Evolutionary conservation across 2,329 filamentous ascomycete species (phyloP), one percentile per base, ranked within the genome.

Genomic region (Trichoderma koningii): DNA sequence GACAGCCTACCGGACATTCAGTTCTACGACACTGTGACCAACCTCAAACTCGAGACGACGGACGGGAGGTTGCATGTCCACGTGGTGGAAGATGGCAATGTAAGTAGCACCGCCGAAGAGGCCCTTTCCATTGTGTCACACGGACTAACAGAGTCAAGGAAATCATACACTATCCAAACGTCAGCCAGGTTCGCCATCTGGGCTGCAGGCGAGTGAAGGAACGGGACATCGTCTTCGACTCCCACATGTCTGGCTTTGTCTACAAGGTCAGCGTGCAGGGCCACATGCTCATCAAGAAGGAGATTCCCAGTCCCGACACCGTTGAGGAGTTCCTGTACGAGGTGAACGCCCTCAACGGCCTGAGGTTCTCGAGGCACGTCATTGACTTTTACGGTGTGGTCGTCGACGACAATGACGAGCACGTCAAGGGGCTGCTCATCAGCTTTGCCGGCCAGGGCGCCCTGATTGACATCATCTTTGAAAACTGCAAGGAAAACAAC

Each of bases 251-350:
- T 23, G 95, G 95, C 1, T 99, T 98, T 74, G 95, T 98, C 19
- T 99, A 98, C 82, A 96, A 96, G 75, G 92, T 99, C 64, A 84
- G 81, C 15, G 85, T 93, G 42, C 81, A 85, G 65, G 87, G 85
- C 10, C 80, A 83, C 65, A 80, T 87, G 1, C 89, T 93, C 71
- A 97, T 99, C 78, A 98, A 98, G 77, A 99, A 99, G 76, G 95
- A 99, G 74, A 98, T 99, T 17, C 95, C 95, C 0, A 93, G 94
- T 1, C 94, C 93, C 2, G 94, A 98, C 72, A 95, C 92, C 0
- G 89, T 98, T 21, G 94, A 98, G 68, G 95, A 98, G 75, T 99
- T 99, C 73, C 81, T 98, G 2, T 99, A 99, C 76, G 95, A 99
- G 78, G 91, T 97, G 75, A 97, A 98, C 75, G 94, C 94, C 3